Percentiles rank a stretch among this genome's conserved stretches.
These are phyloP conservation scores for Candida multigemmis DNA, from an alignment of 805 yeast genomes.

Conservation along the genomic window DNA sequence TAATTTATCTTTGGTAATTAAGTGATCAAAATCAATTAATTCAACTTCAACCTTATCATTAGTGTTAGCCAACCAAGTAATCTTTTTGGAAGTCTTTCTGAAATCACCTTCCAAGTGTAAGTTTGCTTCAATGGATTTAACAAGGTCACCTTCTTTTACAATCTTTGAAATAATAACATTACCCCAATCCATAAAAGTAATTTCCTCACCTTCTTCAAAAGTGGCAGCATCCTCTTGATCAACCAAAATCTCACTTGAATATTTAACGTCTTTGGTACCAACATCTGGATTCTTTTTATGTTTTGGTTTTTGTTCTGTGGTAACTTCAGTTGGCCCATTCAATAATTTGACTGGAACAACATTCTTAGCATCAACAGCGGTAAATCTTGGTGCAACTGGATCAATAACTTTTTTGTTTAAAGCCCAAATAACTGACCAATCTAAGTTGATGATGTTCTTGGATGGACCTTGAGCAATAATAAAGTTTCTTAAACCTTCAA, in stretches of 20 bases:
- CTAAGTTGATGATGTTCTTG: constrained; percentile 90
- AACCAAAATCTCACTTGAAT: constrained; percentile 52
- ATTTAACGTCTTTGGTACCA: constrained; percentile 75
- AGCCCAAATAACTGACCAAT: constrained; percentile 98
- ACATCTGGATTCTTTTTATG: constrained; percentile 93
- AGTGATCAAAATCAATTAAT: constrained; percentile 86
- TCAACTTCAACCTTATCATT: constrained; percentile 64
- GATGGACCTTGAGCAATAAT: constrained; percentile 97
- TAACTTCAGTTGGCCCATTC: constrained; percentile 59
- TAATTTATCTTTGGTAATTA: constrained; percentile 88
- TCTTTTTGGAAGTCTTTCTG: constrained; percentile 89
- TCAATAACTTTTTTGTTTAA: constrained; percentile 94
- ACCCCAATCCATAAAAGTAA: constrained; percentile 99
- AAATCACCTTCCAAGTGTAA: constrained; percentile 92
- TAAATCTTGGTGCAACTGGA: constrained; percentile 93
- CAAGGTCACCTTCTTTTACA: constrained; percentile 49
- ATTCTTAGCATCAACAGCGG: constrained; percentile 59
- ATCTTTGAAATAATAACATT: constrained; percentile 73
- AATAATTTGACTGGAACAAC: constrained; percentile 60
- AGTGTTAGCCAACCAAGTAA: constrained; percentile 90
- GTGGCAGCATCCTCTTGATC: constrained; percentile 80
- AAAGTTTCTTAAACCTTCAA: constrained; percentile 92
- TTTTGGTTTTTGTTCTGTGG: constrained; percentile 70
- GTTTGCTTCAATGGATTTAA: constrained; percentile 61
- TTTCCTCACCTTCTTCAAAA: constrained; percentile 73